A percentile compares a stretch with the other conserved stretches of the same genome.
These are phyloP conservation scores for Cylindrotheca fusiformis DNA, from an alignment of 108 stramenopile species.

Conservation along the genomic window DNA sequence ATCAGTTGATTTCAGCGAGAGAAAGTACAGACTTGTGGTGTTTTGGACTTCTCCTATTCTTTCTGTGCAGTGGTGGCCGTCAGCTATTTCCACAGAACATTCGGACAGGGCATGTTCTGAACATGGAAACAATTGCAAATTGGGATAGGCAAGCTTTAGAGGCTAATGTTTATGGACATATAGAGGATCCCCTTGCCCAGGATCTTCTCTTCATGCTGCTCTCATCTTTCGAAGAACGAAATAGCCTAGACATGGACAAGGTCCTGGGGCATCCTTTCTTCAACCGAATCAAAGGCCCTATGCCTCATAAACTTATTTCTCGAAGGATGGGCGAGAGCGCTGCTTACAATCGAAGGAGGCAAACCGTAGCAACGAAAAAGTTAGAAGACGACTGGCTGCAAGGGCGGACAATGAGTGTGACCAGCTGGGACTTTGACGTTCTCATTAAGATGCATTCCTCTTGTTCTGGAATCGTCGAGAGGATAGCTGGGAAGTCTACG, in stretches of 20 bases:
- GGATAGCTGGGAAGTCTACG: conserved; percentile 1
- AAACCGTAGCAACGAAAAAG: conserved; percentile 13
- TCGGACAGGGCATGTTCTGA: conserved; percentile 32
- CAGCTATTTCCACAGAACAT: conserved; percentile 49
- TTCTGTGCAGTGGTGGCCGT: conserved; percentile 57
- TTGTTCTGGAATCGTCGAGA: conserved; percentile 29
- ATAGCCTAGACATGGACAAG: conserved; percentile 32
- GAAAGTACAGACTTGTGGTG: conserved; percentile 65
- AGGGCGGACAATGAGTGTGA: conserved; percentile 24
- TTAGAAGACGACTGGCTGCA: conserved; percentile 35
- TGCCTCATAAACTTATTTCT: conserved; percentile 21
- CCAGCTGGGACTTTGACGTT: conserved; percentile 46
- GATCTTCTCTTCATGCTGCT: conserved; percentile 60
- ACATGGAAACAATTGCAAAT: conserved; percentile 24
- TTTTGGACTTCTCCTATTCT: conserved; percentile 62
- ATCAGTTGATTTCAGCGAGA: conserved; percentile 44
- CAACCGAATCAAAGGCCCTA: conserved; percentile 2
- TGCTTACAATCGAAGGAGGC: conserved; percentile 23
- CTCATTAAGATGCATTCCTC: conserved; percentile 33
- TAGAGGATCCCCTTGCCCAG: conserved; percentile 65
- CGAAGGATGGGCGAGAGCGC: conserved; percentile 24
- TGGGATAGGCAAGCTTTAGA: conserved; percentile 38
- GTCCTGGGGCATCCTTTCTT: conserved; percentile 66
- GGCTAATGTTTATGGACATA: conserved; percentile 38
- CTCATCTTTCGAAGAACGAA: conserved; percentile 40